phyloP scores from a whole-genome alignment of 495 filamentous ascomycete genomes.

The Bryoglossum gracile region DNA sequence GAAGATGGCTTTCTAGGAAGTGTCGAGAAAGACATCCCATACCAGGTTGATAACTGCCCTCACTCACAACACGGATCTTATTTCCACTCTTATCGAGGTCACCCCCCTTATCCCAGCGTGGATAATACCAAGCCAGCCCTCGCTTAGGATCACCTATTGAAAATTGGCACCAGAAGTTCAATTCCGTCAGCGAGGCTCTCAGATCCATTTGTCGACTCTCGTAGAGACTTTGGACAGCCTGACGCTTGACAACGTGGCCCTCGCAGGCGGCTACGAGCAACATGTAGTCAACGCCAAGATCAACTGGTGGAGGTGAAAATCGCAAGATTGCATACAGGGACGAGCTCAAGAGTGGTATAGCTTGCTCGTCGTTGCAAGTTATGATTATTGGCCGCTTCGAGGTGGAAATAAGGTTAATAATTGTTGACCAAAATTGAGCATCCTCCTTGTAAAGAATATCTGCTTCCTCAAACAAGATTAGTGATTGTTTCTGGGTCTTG shows the following conservation, averaged over 20 bases:
- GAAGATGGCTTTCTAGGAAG: constrained; percentile 16
- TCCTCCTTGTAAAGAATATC: constrained; percentile 94
- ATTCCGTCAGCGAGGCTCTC: constrained; percentile 72
- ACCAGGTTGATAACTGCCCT: constrained; percentile 64
- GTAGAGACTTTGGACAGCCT: constrained; percentile 63
- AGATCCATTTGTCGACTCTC: constrained; percentile 60
- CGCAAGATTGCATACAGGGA: constrained; percentile 80
- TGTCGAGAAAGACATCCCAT: constrained; percentile 74
- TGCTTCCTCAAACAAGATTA: constrained; percentile 92
- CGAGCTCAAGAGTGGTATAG: constrained; percentile 63
- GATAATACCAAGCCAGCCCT: constrained; percentile 85
- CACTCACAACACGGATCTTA: constrained; percentile 70
- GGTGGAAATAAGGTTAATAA: constrained; percentile 65
- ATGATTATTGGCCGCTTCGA: constrained; percentile 90
- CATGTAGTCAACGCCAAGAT: constrained; percentile 71
- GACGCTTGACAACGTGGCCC: constrained; percentile 70
- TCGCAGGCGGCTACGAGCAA: constrained; percentile 82
- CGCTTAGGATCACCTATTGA: constrained; percentile 82
- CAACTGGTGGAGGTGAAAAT: constrained; percentile 58
- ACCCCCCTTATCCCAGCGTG: constrained; percentile 59
- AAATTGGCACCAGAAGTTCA: constrained; percentile 97
- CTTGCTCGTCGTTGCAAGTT: constrained; percentile 84
- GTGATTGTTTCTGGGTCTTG: constrained; percentile 77
- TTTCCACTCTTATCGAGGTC: constrained; percentile 61
- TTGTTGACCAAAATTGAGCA: constrained; percentile 84